Base-by-base conservation (phyloP, 2,329 filamentous ascomycete species). In the Colletotrichum endophyticum region DNA sequence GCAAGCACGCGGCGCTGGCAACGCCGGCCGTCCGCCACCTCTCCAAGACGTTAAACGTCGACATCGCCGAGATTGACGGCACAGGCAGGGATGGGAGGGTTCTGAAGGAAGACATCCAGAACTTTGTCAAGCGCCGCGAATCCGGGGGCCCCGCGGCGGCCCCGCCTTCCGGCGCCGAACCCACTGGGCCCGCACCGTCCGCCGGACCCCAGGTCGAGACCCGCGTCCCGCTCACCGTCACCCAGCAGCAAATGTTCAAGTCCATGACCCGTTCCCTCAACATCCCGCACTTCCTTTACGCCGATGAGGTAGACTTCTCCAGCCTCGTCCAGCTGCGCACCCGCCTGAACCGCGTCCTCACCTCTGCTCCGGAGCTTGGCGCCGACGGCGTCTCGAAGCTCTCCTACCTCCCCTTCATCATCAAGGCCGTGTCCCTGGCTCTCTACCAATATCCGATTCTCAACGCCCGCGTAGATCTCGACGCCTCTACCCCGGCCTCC, bases 261-360 rank as follows among this genome's bases (percentile, higher is more conserved):
- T 91, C 93, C 76, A 99, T 99, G 97, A 98, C 96, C 16, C 93
- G 93, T 75, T 98, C 96, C 4, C 90, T 99, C 78, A 92, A 86
- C 67, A 99, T 98, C 80, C 97, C 97, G 0, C 97, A 99, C 86
- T 98, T 99, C 86, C 92, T 99, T 77, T 99, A 98, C 87, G 94
- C 95, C 53, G 96, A 98, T 85, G 95, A 96, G 83, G 89, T 98
- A 66, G 94, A 98, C 86, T 94, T 98, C 84, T 93, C 94, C 59
- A 88, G 90, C 53, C 90, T 99, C 6, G 92, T 92, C 75, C 86
- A 91, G 66, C 89, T 98, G 69, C 95, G 97, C 63, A 88, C 89
- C 78, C 93, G 92, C 64, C 90, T 98, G 74, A 98, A 98, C 86
- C 89, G 87, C 79, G 87, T 89, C n/a, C 88, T 94, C 15, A 81